These are phyloP conservation scores for Gnaphalium uliginosum DNA, from an alignment of 129 eudicot genomes.

Conservation along the genomic window DNA sequence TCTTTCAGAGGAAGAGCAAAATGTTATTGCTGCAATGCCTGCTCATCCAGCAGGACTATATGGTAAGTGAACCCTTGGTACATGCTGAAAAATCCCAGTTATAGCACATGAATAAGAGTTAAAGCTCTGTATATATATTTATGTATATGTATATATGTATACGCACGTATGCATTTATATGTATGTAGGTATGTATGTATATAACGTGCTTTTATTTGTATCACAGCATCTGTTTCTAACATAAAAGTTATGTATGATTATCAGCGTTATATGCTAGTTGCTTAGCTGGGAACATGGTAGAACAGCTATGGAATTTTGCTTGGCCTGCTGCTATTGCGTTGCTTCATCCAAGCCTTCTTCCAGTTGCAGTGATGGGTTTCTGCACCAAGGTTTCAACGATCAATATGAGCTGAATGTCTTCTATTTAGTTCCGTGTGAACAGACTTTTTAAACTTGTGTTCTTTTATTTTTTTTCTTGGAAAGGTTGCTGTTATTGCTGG, in stretches of 20 bases:
- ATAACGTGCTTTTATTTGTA: not conserved
- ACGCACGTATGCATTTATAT: not conserved
- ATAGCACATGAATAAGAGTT: not conserved
- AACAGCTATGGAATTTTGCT: slow-evolving; percentile 95
- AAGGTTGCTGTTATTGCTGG: slow-evolving; percentile 88
- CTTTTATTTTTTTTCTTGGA: slow-evolving; percentile 23
- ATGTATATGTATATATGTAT: not conserved
- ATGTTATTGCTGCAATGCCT: slow-evolving; percentile 81
- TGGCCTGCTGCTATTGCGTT: slow-evolving; percentile 96
- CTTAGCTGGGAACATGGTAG: slow-evolving; percentile 88
- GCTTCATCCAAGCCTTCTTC: slow-evolving; percentile 97
- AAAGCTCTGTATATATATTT: not conserved
- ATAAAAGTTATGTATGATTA: slow-evolving; percentile 22
- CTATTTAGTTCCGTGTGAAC: not conserved
- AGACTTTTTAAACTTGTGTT: slow-evolving; percentile 29
- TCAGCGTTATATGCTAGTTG: slow-evolving; percentile 94
- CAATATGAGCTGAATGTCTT: slow-evolving; percentile 12
- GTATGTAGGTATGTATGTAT: not conserved
- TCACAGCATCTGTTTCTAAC: slow-evolving; percentile 32
- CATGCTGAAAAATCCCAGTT: not conserved
- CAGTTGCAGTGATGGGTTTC: slow-evolving; percentile 94
- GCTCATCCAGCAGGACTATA: slow-evolving; percentile 98
- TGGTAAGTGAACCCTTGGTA: slow-evolving; percentile 47
- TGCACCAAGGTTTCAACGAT: slow-evolving; percentile 67
- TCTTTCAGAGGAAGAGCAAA: slow-evolving; percentile 87